Evolutionary conservation across 352 stramenopile species (phyloP).

Genomic region (Pythium volutum): DNA sequence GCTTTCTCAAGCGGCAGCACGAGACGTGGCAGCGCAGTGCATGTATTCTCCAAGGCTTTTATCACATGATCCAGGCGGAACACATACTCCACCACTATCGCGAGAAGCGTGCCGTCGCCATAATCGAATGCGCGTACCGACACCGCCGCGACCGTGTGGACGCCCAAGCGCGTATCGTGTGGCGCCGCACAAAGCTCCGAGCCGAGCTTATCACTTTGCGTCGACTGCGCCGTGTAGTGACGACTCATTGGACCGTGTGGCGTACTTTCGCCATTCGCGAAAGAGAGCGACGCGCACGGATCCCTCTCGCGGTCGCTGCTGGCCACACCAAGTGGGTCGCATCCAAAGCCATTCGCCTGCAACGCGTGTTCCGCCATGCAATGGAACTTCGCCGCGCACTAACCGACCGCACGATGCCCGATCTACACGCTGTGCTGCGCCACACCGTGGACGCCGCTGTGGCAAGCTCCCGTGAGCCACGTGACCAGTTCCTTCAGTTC

Average conservation of each 20-base stretch:
- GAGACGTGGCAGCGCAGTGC: constrained; percentile 24
- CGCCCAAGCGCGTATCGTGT: constrained; percentile 15
- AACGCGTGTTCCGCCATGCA: constrained; percentile 4
- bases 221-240: background rate
- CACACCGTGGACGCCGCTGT: background rate
- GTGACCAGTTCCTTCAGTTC: constrained; percentile 19
- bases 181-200: constrained; percentile 26
- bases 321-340: constrained; percentile 22
- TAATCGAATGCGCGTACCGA: constrained; percentile 29
- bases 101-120: constrained; percentile 24
- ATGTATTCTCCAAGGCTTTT: constrained; percentile 26
- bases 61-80: constrained; percentile 36
- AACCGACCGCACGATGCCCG: constrained; percentile 4
- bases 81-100: constrained; percentile 19
- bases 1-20: constrained; percentile 21
- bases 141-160: constrained; percentile 19
- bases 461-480: background rate
- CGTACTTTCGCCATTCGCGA: background rate
- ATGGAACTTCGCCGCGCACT: constrained; percentile 8
- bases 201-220: constrained; percentile 7
- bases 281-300: background rate
- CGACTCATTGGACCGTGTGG: constrained; percentile 8
- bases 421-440: constrained; percentile 6
- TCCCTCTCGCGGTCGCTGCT: constrained; percentile 4
- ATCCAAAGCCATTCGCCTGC: constrained; percentile 14